A percentile compares a stretch with the other conserved stretches of the same genome.
Evolutionary conservation across 176 grass and related monocot genomes (phyloP).

Genomic region (Coix lacrymajobi): DNA sequence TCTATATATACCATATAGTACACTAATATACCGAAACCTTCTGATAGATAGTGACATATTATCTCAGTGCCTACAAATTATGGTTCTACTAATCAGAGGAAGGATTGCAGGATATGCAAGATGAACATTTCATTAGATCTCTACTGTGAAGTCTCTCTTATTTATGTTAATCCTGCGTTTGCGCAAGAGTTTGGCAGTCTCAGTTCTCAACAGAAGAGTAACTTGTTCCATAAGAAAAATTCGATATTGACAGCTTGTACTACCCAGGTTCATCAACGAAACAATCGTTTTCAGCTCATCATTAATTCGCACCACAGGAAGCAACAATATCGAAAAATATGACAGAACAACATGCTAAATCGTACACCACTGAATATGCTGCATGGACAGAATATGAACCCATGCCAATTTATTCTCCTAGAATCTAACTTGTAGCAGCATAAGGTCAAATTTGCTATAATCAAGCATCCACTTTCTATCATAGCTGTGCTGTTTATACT

Average conservation of each 20-base stretch:
- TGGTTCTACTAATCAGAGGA: not conserved
- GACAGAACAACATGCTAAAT: not conserved
- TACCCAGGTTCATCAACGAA: not conserved
- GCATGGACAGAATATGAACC: not conserved
- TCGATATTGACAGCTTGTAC: slow-evolving; percentile 19
- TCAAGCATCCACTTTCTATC: not conserved
- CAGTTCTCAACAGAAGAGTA: not conserved
- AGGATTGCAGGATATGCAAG: not conserved
- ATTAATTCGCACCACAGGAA: slow-evolving; percentile 36
- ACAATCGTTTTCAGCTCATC: slow-evolving; percentile 35
- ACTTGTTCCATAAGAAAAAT: slow-evolving; percentile 20
- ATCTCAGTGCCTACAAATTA: not conserved
- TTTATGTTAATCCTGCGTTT: not conserved
- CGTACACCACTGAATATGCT: not conserved
- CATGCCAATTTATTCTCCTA: not conserved
- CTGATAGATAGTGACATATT: not conserved
- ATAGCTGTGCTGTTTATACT: not conserved
- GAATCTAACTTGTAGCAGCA: not conserved
- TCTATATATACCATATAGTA: not conserved
- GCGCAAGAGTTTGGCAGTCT: not conserved
- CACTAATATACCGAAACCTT: not conserved
- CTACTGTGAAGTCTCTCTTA: not conserved
- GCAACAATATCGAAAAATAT: slow-evolving; percentile 35
- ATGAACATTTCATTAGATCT: not conserved
- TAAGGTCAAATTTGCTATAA: not conserved